Conservation (phyloP, 306 rosid species). For the Benincasa hispida region DNA sequence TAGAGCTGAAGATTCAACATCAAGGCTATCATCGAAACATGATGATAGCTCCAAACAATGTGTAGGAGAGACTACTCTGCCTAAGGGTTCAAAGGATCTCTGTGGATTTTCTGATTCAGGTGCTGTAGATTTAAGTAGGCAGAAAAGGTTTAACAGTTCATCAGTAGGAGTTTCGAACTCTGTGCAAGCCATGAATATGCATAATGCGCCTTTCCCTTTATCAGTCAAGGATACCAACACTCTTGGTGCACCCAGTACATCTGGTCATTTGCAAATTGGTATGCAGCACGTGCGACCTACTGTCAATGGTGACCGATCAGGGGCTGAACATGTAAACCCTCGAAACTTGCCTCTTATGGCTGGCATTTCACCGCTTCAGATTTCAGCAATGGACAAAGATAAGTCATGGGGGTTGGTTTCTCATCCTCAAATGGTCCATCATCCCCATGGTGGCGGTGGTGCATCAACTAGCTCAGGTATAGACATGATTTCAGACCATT, state of each 20-base stretch:
- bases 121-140: conserved; percentile 43
- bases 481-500: conserved; percentile 4
- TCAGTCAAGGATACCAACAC: conserved; percentile 37
- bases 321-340: conserved; percentile 34
- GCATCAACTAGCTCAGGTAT: conserved; percentile 57
- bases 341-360: conserved; percentile 63
- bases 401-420: conserved; percentile 58
- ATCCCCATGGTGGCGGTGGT: conserved; percentile 45
- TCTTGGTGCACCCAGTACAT: conserved; percentile 12
- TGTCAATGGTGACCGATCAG: conserved; percentile 42
- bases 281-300: conserved; percentile 55
- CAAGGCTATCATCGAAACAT: conserved; percentile 16
- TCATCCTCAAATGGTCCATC: conserved; percentile 65
- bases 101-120: conserved; percentile 21
- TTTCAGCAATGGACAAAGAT: conserved; percentile 75
- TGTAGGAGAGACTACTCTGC: conserved; percentile 36
- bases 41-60: conserved; percentile 11
- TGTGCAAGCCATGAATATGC: conserved; percentile 54
- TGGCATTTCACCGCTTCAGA: conserved; percentile 73
- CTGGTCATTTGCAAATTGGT: conserved; percentile 39
- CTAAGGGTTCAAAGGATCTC: conserved; percentile 51
- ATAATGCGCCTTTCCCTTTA: conserved; percentile 44
- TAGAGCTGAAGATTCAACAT: conserved; percentile 72
- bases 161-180: conserved; percentile 44
- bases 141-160: conserved; percentile 42